Conservation (phyloP, 202 grass and related monocot species). For the Bolboschoenoplectus hybrid region DNA sequence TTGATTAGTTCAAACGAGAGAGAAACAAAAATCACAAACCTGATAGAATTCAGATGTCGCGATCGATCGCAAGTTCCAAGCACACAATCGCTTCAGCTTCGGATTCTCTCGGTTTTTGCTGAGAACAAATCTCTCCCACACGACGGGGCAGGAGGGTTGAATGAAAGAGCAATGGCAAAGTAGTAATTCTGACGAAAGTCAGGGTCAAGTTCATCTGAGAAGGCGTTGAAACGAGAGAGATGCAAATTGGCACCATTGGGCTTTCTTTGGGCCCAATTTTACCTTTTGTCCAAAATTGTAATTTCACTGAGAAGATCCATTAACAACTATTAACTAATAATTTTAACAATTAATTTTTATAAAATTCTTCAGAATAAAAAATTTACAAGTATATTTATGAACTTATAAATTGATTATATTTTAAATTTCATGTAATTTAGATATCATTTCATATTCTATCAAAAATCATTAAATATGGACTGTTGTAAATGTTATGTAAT, state of each 20-base stretch:
- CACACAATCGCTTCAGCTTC: neutral
- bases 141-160: slow-evolving; percentile 13
- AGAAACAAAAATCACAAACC: slow-evolving; percentile 8
- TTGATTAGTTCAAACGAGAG: slow-evolving; percentile 1
- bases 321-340: too few species aligned
- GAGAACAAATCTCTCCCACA: slow-evolving; percentile 31
- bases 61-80: neutral
- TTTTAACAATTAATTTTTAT: too few species aligned
- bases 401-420: too few species aligned
- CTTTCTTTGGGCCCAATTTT: neutral
- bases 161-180: slow-evolving; percentile 3
- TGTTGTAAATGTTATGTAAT: too few species aligned
- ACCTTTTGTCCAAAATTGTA: neutral
- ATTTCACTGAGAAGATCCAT: too few species aligned
- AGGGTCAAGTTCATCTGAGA: neutral
- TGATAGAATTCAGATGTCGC: slow-evolving; percentile 14
- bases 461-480: too few species aligned
- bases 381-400: too few species aligned
- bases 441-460: too few species aligned
- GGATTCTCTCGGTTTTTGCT: neutral
- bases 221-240: slow-evolving; percentile 14
- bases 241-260: neutral
- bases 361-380: too few species aligned
- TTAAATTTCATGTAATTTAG: too few species aligned
- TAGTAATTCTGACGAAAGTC: neutral